Evolutionary conservation across 2,329 filamentous ascomycete species (phyloP), one percentile per base, ranked within the genome.

Genomic region (Aspergillus ibericus): DNA sequence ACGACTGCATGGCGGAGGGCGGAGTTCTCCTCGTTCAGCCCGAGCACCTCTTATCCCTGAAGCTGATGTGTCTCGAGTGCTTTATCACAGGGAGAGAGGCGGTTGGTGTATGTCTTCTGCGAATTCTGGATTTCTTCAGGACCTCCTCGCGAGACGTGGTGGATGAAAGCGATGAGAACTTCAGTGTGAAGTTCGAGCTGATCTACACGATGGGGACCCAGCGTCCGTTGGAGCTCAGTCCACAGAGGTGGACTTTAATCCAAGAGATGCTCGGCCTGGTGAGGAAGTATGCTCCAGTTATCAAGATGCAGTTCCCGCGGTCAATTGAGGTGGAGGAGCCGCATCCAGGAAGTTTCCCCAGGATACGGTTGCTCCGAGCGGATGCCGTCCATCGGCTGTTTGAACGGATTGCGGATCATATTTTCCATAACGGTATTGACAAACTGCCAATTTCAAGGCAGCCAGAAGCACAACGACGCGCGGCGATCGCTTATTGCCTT

Each of bases 81-180:
- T 63, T 64, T 20, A 61, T 60, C 35, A 48, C 5, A 13, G 61
- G 58, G 1, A 63, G 53, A 40, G 10, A 16, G 1, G 22, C 18
- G 59, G 55, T 61, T 8, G 65, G 62, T 5, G 16, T 27, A 5
- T 54, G 49, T 12, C 48, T 67, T 2, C 54, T 64, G 6, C 34
- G 20, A 15, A 58, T 25, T 0, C 42, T 67, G 22, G 5, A 63
- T 1, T 48, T 68, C 7, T 65, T 67, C 42, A 34, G 32, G 1
- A 22, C 54, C 12, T 50, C 34, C 4, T 59, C 80, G 0, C 75
- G 85, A 0, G 85, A 88, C 59, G 78, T 90, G 1, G 75, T 89
- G 0, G 86, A 89, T 57, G 86, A 90, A 68, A 86, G 83, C 38
- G 87, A 90, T 49, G 85, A 88, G 57, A 85, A 84, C 55, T 83